Evolutionary conservation across 768 basidiomycete species (phyloP).

Genomic region (Pleurotus citrinopileatus): DNA sequence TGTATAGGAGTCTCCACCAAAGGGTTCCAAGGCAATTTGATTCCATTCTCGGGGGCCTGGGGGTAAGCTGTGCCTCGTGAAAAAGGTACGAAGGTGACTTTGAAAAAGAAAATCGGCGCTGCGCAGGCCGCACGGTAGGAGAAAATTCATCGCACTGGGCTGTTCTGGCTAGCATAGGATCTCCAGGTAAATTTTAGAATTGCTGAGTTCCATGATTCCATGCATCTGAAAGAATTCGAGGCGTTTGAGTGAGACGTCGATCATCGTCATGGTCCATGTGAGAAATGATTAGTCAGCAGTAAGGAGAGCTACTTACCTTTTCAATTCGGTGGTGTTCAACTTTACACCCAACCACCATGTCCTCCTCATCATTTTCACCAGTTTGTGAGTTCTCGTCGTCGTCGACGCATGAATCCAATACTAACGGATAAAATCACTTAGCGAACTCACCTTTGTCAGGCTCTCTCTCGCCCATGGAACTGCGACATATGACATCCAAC

Average conservation of each 20-base stretch:
- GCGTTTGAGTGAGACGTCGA: slow-evolving; percentile 10
- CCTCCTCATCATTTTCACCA: slow-evolving; percentile 6
- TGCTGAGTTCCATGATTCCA: no score
- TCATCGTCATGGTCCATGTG: neutral
- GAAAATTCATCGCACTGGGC: no score
- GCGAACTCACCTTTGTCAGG: slow-evolving; percentile 1
- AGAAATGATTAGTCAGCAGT: slow-evolving; percentile 9
- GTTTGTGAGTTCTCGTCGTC: slow-evolving; percentile 1
- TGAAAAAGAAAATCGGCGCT: no score
- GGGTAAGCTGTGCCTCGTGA: neutral
- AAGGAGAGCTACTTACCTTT: neutral
- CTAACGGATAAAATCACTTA: neutral
- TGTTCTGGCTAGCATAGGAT: no score
- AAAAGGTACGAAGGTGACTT: neutral
- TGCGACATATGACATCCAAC: slow-evolving; percentile 56
- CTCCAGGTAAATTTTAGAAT: no score
- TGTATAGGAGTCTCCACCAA: neutral
- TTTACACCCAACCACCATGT: slow-evolving; percentile 5
- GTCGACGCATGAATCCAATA: neutral
- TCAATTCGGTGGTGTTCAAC: neutral
- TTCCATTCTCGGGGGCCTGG: neutral
- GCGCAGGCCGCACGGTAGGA: no score
- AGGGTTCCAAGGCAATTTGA: neutral
- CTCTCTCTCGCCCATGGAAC: slow-evolving; percentile 27
- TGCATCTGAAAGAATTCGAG: no score